Conservation (phyloP, 768 basidiomycete genomes). For the Butyriboletus loyo region DNA sequence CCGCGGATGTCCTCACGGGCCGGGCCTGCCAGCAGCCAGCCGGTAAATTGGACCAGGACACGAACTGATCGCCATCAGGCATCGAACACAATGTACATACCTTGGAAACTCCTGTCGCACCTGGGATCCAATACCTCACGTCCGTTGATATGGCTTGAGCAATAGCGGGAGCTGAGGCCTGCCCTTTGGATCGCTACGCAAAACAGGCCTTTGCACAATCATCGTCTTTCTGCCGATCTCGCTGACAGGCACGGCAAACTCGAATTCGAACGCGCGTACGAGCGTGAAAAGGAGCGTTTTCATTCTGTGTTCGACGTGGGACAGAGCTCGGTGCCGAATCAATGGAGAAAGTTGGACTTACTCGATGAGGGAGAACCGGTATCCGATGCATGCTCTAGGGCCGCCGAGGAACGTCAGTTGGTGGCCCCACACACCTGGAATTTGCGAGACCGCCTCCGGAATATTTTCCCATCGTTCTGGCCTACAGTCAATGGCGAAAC, state of each 20-base stretch:
- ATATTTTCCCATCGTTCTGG: constrained; percentile 61
- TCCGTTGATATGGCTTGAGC: constrained; percentile 1
- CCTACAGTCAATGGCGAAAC: constrained; percentile 27
- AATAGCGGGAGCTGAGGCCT: constrained; percentile 9
- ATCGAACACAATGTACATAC: not conserved
- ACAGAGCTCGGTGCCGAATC: not conserved
- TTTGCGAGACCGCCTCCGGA: constrained; percentile 40
- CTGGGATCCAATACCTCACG: not conserved
- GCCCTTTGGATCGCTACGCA: constrained; percentile 1
- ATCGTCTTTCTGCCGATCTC: not conserved
- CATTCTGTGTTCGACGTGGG: not conserved
- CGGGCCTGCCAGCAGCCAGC: too few species aligned
- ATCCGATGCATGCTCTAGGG: constrained; percentile 65
- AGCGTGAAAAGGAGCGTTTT: constrained; percentile 8
- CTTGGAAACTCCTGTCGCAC: not conserved
- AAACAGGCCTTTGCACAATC: constrained; percentile 1
- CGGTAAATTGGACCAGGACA: too few species aligned
- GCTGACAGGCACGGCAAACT: constrained; percentile 3
- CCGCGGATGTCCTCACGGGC: too few species aligned
- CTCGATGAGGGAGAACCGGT: constrained; percentile 61
- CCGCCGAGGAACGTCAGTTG: constrained; percentile 63
- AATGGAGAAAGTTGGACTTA: constrained; percentile 27
- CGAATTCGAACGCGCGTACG: constrained; percentile 10
- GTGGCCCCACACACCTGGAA: constrained; percentile 64
- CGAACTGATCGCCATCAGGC: too few species aligned